phyloP scores from a whole-genome alignment of 139 green algal species.

The Ettlia oleoabundans region DNA sequence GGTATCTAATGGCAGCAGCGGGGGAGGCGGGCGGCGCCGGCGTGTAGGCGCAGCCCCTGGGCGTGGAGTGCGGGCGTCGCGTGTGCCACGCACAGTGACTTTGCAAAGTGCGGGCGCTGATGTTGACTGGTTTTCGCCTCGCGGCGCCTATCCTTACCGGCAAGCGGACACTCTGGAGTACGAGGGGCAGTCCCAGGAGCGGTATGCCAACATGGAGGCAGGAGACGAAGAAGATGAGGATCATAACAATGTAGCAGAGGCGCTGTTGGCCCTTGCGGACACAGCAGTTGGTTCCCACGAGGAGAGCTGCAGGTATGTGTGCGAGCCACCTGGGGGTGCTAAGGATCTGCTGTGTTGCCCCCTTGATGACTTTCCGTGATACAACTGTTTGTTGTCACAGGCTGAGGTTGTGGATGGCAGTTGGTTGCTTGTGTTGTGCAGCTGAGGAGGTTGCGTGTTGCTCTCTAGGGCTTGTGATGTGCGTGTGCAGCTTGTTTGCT shows the following conservation, averaged over 20 bases:
- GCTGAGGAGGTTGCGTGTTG: too few relatives aligned
- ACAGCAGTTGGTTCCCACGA: neutral
- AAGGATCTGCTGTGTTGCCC: too few relatives aligned
- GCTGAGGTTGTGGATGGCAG: too few relatives aligned
- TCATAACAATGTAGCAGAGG: constrained; percentile 22
- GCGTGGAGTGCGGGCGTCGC: neutral
- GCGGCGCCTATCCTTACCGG: neutral
- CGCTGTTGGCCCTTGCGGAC: constrained; percentile 41
- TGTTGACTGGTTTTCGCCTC: neutral
- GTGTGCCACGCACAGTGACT: neutral
- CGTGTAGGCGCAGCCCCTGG: neutral
- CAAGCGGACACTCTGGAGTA: neutral
- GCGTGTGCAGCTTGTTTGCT: too few relatives aligned
- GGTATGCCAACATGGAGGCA: too few relatives aligned
- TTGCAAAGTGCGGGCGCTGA: neutral
- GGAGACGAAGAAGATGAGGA: neutral
- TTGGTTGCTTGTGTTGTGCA: too few relatives aligned
- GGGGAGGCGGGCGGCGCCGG: constrained; percentile 18
- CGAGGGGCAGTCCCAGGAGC: neutral
- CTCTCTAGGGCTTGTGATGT: too few relatives aligned
- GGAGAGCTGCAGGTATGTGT: constrained; percentile 18
- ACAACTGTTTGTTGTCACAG: too few relatives aligned
- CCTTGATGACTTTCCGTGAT: too few relatives aligned
- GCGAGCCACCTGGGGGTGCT: too few relatives aligned
- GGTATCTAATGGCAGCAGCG: neutral